These are phyloP conservation scores for Quercus dentata DNA, from an alignment of 306 rosid species.

Conservation along the genomic window DNA sequence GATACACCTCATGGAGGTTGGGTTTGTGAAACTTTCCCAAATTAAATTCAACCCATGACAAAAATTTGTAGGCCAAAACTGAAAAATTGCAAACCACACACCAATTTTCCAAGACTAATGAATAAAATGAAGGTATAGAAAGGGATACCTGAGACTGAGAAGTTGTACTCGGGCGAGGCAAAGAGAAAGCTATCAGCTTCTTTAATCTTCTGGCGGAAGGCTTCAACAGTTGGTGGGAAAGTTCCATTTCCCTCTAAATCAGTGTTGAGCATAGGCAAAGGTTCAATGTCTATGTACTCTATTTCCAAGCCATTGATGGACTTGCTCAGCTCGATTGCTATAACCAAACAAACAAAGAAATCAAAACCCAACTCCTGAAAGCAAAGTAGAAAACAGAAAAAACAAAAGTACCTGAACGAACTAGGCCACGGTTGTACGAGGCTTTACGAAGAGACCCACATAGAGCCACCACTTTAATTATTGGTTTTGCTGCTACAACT, in stretches of 20 bases:
- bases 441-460: slow-evolving; percentile 64
- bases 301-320: slow-evolving; percentile 47
- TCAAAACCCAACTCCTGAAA: background rate
- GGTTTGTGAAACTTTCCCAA: too few species aligned
- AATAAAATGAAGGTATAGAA: too few species aligned
- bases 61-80: too few species aligned
- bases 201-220: slow-evolving; percentile 56
- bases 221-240: slow-evolving; percentile 53
- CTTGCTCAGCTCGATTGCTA: slow-evolving; percentile 59
- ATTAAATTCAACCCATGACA: too few species aligned
- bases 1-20: too few species aligned
- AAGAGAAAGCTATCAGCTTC: slow-evolving; percentile 65
- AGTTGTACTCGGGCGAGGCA: slow-evolving; percentile 87
- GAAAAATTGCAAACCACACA: too few species aligned
- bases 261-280: slow-evolving; percentile 60
- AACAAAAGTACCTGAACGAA: slow-evolving; percentile 50
- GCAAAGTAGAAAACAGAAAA: background rate
- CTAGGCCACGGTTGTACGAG: slow-evolving; percentile 53
- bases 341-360: background rate
- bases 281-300: slow-evolving; percentile 61
- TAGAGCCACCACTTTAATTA: slow-evolving; percentile 53
- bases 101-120: too few species aligned
- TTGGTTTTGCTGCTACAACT: slow-evolving; percentile 16
- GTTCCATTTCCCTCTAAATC: slow-evolving; percentile 58
- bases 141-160: slow-evolving; percentile 51